Conservation (phyloP, 805 yeast species). For the Danielia reshetovae region DNA sequence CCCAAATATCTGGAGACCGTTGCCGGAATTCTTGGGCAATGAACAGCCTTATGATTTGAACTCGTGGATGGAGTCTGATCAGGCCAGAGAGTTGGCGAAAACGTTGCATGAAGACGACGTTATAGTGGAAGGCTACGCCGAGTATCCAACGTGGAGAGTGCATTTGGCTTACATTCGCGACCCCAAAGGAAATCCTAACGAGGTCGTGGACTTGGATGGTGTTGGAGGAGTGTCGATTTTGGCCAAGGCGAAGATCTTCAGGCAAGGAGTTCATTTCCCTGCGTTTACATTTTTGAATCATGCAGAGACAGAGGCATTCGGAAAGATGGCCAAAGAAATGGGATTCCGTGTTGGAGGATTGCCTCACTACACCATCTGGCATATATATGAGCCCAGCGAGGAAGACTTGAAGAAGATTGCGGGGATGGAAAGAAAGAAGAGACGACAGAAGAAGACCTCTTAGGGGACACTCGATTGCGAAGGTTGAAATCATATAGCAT, state of each 20-base stretch:
- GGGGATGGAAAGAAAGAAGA: conserved; percentile 60
- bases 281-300: conserved; percentile 81
- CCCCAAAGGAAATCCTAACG: conserved; percentile 54
- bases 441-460: conserved; percentile 35
- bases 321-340: conserved; percentile 73
- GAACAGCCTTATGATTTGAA: conserved; percentile 96
- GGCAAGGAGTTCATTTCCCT: conserved; percentile 80
- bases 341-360: conserved; percentile 83
- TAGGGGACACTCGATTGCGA: too few species aligned
- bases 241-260: conserved; percentile 68
- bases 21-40: conserved; percentile 84
- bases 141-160: conserved; percentile 81
- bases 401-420: conserved; percentile 74
- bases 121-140: conserved; percentile 85
- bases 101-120: conserved; percentile 75
- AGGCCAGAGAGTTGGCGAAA: conserved; percentile 64
- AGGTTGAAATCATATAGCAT: not conserved
- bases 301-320: conserved; percentile 87
- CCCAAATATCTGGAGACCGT: conserved; percentile 95
- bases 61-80: conserved; percentile 90
- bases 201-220: conserved; percentile 73
- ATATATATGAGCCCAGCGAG: conserved; percentile 84
- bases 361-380: conserved; percentile 90
- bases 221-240: conserved; percentile 84
- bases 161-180: conserved; percentile 74